Conservation (phyloP, 805 yeast genomes). For the Brettanomyces naardenensis region DNA sequence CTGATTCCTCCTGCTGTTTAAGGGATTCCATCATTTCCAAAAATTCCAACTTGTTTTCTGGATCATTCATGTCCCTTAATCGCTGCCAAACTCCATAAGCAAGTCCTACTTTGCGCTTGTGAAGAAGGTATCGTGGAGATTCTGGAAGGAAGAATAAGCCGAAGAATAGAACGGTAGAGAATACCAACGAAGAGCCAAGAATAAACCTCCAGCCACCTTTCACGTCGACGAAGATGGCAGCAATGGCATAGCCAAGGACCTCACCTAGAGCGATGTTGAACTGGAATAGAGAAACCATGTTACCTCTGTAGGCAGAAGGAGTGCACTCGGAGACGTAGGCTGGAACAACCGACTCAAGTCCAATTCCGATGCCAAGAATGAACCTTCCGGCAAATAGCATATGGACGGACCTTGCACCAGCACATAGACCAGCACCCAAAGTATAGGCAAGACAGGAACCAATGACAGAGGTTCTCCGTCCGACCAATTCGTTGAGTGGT, state of each 20-base stretch:
- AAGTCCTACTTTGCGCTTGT: slow-evolving; percentile 38
- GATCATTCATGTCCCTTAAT: too few relatives aligned
- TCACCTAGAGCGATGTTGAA: slow-evolving; percentile 65
- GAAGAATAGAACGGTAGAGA: slow-evolving; percentile 41
- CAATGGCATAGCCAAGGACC: slow-evolving; percentile 62
- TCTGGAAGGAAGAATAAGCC: slow-evolving; percentile 60
- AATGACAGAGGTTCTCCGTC: too few relatives aligned
- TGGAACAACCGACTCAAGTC: slow-evolving; percentile 46
- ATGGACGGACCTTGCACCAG: too few relatives aligned
- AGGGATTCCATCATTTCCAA: slow-evolving; percentile 46
- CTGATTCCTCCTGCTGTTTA: slow-evolving; percentile 51
- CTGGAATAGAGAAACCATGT: slow-evolving; percentile 63
- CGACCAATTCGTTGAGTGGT: too few relatives aligned
- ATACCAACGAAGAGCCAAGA: slow-evolving; percentile 38
- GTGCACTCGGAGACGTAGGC: slow-evolving; percentile 61
- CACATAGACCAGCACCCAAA: too few relatives aligned
- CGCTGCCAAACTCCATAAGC: too few relatives aligned
- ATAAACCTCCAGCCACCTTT: slow-evolving; percentile 65
- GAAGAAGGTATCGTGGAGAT: slow-evolving; percentile 58
- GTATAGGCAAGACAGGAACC: too few relatives aligned
- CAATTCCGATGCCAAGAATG: slow-evolving; percentile 48
- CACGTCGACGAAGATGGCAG: slow-evolving; percentile 39
- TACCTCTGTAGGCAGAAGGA: slow-evolving; percentile 65
- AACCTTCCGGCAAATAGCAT: slow-evolving; percentile 59
- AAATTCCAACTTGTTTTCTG: slow-evolving; percentile 54